Base-by-base conservation (phyloP, 352 stramenopile species). In the Elongisporangium prolatum region DNA sequence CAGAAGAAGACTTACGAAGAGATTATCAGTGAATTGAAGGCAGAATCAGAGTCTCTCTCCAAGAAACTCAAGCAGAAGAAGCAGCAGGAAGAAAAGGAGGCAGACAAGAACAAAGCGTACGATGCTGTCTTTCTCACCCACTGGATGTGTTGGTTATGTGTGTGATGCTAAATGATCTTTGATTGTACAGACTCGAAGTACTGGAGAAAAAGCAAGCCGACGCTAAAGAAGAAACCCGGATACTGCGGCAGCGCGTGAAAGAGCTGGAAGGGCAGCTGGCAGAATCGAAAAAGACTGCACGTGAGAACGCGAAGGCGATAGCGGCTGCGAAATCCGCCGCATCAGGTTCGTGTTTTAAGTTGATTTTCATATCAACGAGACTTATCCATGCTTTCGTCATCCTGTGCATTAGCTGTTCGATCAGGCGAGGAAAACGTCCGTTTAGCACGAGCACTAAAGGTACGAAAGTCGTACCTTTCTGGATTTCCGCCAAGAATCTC, bases 1-100 rank as follows among this genome's bases (percentile, higher is more conserved):
- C 81, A 91, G 61, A 87, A 89, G 52, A 81, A 84, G 49, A 80
- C 70, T 54, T 87, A 94, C 59, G 77, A 90, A 47, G 76, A 84
- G 48, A 67, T 91, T 21, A 77, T 91, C 25, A 57, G 75, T 44
- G 89, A 86, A 62, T 59, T 94, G 16, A 90, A 89, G 59, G 67
- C 71, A 47, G 75, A 94, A 59, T 58, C 91, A 14, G 68, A 65
- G 52, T 70, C 74, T 57, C 64, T 91, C n/a, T 78, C 80, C 13
- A 71, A 74, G 20, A 74, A 77, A 34, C 52, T 79, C 10, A 73
- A 90, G 34, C 71, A 86, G 50, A 60, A 75, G 52, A 68, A 79
- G 10, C 47, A 56, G 64, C 18, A 77, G 82, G 59, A 64, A 56
- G 51, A 68, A 69, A 50, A 69, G 74, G 48, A 68, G 73, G 14